phyloP scores from a whole-genome alignment of 257 asterid genomes.

The Nicotiana benthamiana region DNA sequence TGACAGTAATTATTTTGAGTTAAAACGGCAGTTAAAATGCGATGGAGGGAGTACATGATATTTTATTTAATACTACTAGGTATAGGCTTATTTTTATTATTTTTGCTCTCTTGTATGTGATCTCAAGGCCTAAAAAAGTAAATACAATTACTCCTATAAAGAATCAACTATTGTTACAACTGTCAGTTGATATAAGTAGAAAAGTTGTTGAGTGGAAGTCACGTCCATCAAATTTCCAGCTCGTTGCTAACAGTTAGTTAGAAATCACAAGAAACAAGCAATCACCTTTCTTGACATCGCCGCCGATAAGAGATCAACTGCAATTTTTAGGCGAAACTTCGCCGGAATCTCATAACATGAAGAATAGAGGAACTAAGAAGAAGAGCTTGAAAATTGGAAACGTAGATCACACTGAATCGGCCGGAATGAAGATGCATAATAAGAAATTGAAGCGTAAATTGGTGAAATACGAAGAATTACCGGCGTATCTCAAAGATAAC shows the following conservation, averaged over 20 bases:
- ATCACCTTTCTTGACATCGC: background rate
- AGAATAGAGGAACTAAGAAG: background rate
- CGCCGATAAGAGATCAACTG: background rate
- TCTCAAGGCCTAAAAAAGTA: background rate
- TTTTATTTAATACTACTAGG: too few species aligned
- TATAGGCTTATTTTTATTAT: too few species aligned
- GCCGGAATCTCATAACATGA: background rate
- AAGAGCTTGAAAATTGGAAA: background rate
- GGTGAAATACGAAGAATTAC: conserved; percentile 65
- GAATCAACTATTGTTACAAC: too few species aligned
- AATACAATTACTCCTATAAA: background rate
- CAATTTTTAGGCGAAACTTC: background rate
- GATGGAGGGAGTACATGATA: too few species aligned
- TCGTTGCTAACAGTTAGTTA: background rate
- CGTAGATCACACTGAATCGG: background rate
- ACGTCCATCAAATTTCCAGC: background rate
- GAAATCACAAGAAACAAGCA: background rate
- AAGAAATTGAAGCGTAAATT: conserved; percentile 16
- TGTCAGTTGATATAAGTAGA: background rate
- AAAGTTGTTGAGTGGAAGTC: background rate
- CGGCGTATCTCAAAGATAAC: conserved; percentile 76
- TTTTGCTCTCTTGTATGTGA: background rate
- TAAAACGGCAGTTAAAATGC: too few species aligned
- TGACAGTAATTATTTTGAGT: too few species aligned
- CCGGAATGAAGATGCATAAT: background rate